A percentile compares a stretch with the other conserved stretches of the same genome.
Conservation (phyloP, 805 yeast genomes). For the Wilhelminamyces savonicus region DNA sequence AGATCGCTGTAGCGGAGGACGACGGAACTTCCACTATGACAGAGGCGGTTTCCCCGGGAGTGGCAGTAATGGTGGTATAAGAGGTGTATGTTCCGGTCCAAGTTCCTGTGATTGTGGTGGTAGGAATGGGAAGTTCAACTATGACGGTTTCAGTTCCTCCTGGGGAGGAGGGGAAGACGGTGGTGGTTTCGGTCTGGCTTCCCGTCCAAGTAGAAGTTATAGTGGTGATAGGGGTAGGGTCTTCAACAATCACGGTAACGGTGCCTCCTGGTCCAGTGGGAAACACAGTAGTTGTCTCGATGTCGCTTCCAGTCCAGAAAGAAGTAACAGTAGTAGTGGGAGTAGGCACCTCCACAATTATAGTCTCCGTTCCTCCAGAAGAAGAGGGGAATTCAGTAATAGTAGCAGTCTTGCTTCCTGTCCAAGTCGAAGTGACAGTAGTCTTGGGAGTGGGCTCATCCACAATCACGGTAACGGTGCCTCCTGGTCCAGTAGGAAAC, state of each 20-base stretch:
- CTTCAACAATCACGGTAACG: constrained; percentile 8
- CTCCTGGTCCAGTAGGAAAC: constrained; percentile 3
- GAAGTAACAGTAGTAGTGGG: constrained; percentile 8
- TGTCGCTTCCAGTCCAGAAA: constrained; percentile 6
- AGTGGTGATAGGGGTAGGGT: constrained; percentile 6
- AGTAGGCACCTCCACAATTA: constrained; percentile 10
- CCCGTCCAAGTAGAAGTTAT: constrained; percentile 10
- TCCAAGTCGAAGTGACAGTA: constrained; percentile 2
- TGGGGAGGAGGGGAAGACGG: constrained; percentile 9
- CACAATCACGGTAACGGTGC: constrained; percentile 8
- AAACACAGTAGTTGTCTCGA: constrained; percentile 9
- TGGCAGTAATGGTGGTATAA: constrained; percentile 3
- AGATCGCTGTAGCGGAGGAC: no score
- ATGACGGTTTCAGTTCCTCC: constrained; percentile 14
- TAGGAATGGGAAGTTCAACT: constrained; percentile 8
- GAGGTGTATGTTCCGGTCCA: constrained; percentile 5
- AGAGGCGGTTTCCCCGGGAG: constrained; percentile 2
- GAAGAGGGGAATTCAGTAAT: constrained; percentile 4
- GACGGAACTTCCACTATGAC: neutral
- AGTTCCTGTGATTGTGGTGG: constrained; percentile 5
- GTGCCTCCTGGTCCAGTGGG: constrained; percentile 5
- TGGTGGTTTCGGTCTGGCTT: constrained; percentile 5
- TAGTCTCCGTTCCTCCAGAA: constrained; percentile 8
- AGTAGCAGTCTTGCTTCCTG: neutral
- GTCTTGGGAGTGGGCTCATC: constrained; percentile 8